phyloP scores from a whole-genome alignment of 441 rosid species.

The Pelargonium australe region DNA sequence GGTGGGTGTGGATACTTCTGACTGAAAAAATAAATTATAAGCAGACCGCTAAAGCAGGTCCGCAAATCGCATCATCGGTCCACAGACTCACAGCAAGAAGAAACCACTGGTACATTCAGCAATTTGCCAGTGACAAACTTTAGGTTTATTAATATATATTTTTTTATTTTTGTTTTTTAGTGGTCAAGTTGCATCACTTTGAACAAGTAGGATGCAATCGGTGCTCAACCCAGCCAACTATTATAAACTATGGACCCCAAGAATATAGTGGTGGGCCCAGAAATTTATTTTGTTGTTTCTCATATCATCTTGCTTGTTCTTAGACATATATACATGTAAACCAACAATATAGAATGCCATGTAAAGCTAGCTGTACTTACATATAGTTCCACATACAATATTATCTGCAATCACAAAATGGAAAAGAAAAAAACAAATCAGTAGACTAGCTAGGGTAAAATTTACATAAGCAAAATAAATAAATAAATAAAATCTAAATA shows the following conservation, averaged over 20 bases:
- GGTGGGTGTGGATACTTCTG: background rate
- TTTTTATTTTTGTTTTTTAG: background rate
- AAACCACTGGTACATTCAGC: background rate
- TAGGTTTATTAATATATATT: background rate
- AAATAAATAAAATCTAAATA: background rate
- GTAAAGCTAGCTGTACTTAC: constrained; percentile 28
- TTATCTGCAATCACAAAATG: constrained; percentile 45
- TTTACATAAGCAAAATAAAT: background rate
- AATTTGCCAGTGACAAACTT: background rate
- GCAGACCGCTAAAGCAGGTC: background rate
- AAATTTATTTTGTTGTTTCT: background rate
- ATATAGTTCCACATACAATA: constrained; percentile 70
- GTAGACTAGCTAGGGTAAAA: background rate
- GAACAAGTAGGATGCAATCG: background rate
- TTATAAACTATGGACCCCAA: background rate
- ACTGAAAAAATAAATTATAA: background rate
- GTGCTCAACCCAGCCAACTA: background rate
- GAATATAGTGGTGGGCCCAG: background rate
- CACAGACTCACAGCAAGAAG: background rate
- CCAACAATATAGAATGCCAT: background rate
- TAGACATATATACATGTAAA: background rate
- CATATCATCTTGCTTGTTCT: background rate
- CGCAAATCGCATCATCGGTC: background rate
- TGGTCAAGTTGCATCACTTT: constrained; percentile 3
- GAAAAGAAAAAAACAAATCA: background rate